A percentile compares a stretch with the other conserved stretches of the same genome.
Conservation (phyloP, 2,329 filamentous ascomycete genomes). For the Dothidotthia symphoricarpi region DNA sequence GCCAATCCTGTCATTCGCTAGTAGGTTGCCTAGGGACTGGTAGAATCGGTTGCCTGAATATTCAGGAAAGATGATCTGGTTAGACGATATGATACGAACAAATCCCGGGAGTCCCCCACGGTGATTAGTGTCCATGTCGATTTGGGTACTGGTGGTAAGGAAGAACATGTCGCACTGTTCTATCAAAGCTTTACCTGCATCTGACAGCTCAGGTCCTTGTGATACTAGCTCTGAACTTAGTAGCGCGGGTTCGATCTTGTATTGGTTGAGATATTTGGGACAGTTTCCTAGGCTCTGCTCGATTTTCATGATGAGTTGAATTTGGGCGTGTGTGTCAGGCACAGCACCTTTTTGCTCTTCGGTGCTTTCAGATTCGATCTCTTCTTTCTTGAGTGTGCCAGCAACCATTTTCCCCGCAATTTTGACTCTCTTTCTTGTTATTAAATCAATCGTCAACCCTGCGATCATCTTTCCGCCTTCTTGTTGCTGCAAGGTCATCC, state of each 20-base stretch:
- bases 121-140: constrained; percentile 80
- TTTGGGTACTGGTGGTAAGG: constrained; percentile 62
- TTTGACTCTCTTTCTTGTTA: constrained; percentile 70
- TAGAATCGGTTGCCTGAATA: constrained; percentile 83
- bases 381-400: constrained; percentile 52
- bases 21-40: constrained; percentile 77
- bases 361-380: constrained; percentile 27
- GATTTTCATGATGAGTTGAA: constrained; percentile 66
- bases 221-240: constrained; percentile 56
- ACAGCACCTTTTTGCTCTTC: constrained; percentile 20
- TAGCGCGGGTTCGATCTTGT: constrained; percentile 57
- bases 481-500: constrained; percentile 41
- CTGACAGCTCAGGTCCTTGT: constrained; percentile 49
- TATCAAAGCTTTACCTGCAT: constrained; percentile 60
- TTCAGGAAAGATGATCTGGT: constrained; percentile 71
- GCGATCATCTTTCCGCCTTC: constrained; percentile 55
- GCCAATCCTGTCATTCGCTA: constrained; percentile 64
- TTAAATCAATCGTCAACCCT: constrained; percentile 63
- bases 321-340: constrained; percentile 32
- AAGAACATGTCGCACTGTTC: constrained; percentile 72
- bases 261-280: constrained; percentile 82
- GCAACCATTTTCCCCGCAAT: constrained; percentile 68
- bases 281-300: constrained; percentile 76
- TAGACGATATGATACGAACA: constrained; percentile 64
- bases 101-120: constrained; percentile 75